These are phyloP conservation scores for Arabis alpina DNA, from an alignment of 345 rosid species.

Conservation along the genomic window DNA sequence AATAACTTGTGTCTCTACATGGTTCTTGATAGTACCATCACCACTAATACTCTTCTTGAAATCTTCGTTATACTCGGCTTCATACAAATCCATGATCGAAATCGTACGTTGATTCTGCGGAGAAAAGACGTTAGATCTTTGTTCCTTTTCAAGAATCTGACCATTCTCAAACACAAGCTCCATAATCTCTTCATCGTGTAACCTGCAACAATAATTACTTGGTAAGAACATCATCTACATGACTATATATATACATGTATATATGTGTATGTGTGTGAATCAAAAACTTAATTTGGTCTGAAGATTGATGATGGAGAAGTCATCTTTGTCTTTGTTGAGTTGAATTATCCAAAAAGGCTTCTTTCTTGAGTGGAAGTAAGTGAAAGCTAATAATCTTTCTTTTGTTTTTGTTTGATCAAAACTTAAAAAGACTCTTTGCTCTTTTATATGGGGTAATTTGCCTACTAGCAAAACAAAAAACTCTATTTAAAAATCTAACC, in stretches of 20 bases:
- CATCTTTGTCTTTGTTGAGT: constrained; percentile 35
- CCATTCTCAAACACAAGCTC: constrained; percentile 46
- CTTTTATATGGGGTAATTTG: too few relatives aligned
- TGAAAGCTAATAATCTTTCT: constrained; percentile 24
- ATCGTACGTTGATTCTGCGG: constrained; percentile 32
- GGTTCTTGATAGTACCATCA: constrained; percentile 18
- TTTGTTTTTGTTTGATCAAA: constrained; percentile 35
- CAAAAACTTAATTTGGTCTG: constrained; percentile 40
- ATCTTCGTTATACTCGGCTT: constrained; percentile 40
- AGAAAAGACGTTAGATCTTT: constrained; percentile 25
- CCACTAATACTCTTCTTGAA: constrained; percentile 25
- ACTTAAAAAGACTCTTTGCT: background rate
- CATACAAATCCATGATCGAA: constrained; percentile 42
- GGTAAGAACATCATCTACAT: constrained; percentile 36
- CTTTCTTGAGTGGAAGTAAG: constrained; percentile 1
- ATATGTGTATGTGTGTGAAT: background rate
- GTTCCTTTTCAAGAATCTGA: constrained; percentile 37
- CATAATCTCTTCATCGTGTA: constrained; percentile 36
- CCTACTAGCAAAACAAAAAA: too few relatives aligned
- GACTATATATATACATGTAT: background rate
- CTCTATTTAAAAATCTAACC: too few relatives aligned
- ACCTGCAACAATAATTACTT: constrained; percentile 34
- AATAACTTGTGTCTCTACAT: constrained; percentile 34
- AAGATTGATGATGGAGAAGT: constrained; percentile 33
- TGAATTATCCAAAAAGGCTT: constrained; percentile 16